A percentile compares a stretch with the other conserved stretches of the same genome.
Evolutionary conservation across 139 green algal species (phyloP).

Genomic region (Yamagishiella unicocca): DNA sequence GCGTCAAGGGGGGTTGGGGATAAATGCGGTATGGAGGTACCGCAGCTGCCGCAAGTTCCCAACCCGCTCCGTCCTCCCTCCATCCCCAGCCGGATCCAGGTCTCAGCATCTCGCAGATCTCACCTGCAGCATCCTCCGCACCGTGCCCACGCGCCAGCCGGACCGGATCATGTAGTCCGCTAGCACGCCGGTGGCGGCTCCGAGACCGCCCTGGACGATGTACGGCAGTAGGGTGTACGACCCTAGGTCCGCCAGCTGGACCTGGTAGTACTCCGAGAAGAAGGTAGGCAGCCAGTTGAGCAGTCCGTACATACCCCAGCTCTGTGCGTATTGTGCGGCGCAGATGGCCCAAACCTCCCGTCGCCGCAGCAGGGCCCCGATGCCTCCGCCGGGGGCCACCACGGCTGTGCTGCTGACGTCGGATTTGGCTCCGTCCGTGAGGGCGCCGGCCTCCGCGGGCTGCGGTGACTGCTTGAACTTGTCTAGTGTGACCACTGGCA

Average conservation of each 20-base stretch:
- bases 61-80: too few relatives aligned
- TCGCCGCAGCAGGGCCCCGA: slow-evolving; percentile 56
- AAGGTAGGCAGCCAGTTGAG: slow-evolving; percentile 91
- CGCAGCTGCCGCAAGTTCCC: too few relatives aligned
- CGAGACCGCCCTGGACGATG: slow-evolving; percentile 71
- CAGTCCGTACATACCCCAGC: slow-evolving; percentile 82
- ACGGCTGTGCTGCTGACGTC: not conserved
- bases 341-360: slow-evolving; percentile 84
- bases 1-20: not conserved
- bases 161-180: slow-evolving; percentile 63
- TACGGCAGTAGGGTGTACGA: slow-evolving; percentile 85
- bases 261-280: slow-evolving; percentile 77
- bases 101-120: not conserved
- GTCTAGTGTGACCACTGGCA: slow-evolving; percentile 49
- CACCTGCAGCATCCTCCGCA: slow-evolving; percentile 64
- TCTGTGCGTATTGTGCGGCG: slow-evolving; percentile 73
- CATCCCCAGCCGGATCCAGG: too few relatives aligned
- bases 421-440: not conserved
- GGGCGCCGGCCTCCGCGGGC: not conserved
- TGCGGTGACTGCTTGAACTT: not conserved
- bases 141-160: slow-evolving; percentile 60
- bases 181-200: slow-evolving; percentile 49
- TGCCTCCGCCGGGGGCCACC: not conserved
- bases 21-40: not conserved
- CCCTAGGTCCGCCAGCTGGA: slow-evolving; percentile 74